phyloP scores from a whole-genome alignment of 495 filamentous ascomycete genomes.

The Apodospora peruviana region DNA sequence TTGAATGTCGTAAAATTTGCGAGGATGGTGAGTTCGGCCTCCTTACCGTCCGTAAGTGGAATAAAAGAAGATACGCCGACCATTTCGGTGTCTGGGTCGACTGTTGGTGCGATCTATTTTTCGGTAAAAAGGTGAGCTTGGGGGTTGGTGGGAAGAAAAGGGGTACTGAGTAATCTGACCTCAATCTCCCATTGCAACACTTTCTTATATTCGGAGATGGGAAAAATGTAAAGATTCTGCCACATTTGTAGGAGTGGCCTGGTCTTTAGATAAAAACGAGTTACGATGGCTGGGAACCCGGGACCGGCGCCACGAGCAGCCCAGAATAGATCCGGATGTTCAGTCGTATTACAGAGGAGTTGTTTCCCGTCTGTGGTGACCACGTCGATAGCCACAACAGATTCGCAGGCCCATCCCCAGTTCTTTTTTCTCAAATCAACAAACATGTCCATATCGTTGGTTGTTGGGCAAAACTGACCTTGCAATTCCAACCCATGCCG shows the following conservation, averaged over 20 bases:
- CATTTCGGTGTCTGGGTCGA: conserved; percentile 38
- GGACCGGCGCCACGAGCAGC: conserved; percentile 48
- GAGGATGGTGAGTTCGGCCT: conserved; percentile 26
- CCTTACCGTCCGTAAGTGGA: conserved; percentile 5
- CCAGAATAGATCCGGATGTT: conserved; percentile 46
- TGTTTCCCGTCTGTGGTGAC: conserved; percentile 40
- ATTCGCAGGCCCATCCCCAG: conserved; percentile 53
- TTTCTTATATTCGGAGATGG: conserved; percentile 30
- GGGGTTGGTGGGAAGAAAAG: neutral
- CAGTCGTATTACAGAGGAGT: conserved; percentile 31
- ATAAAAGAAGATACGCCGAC: conserved; percentile 31
- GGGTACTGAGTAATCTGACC: neutral
- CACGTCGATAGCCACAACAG: conserved; percentile 42
- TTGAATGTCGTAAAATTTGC: conserved; percentile 40
- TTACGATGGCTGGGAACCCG: conserved; percentile 46
- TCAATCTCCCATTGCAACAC: conserved; percentile 40
- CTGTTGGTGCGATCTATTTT: conserved; percentile 25
- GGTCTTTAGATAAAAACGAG: conserved; percentile 39
- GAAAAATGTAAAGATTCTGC: conserved; percentile 42
- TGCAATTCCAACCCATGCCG: conserved; percentile 53
- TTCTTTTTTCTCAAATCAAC: neutral
- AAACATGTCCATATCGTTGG: neutral
- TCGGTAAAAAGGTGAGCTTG: neutral
- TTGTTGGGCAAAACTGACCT: conserved; percentile 19
- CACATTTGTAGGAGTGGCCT: conserved; percentile 29